These are phyloP conservation scores for Globisporangium cystogenes DNA, from an alignment of 352 stramenopile genomes.

Conservation along the genomic window DNA sequence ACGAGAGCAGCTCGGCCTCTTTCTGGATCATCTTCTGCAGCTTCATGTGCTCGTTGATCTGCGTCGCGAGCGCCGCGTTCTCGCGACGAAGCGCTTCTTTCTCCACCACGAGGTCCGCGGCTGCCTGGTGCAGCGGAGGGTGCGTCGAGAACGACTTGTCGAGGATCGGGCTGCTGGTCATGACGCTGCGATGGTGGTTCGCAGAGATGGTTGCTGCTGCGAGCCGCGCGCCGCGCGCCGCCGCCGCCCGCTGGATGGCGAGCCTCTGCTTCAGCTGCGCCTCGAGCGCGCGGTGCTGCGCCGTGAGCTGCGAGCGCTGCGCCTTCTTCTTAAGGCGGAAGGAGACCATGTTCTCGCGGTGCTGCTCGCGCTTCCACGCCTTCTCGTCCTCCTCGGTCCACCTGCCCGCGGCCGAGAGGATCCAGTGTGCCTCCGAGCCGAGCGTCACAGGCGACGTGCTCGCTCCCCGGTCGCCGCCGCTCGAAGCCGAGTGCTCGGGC, in stretches of 20 bases:
- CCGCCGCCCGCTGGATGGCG: constrained; percentile 2
- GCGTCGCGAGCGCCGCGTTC: constrained; percentile 4
- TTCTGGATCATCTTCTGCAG: constrained; percentile 13
- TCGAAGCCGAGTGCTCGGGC: too few relatives aligned
- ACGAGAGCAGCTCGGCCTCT: constrained; percentile 8
- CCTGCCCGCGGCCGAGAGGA: constrained; percentile 32
- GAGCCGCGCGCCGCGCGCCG: too few relatives aligned
- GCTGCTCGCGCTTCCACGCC: constrained; percentile 41
- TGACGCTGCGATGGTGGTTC: too few relatives aligned
- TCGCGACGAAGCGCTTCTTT: too few relatives aligned
- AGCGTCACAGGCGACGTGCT: constrained; percentile 16
- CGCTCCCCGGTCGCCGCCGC: neutral
- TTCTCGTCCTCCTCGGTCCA: constrained; percentile 46
- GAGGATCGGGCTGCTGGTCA: too few relatives aligned
- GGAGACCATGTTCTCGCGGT: constrained; percentile 47
- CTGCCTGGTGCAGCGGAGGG: too few relatives aligned
- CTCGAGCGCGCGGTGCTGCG: constrained; percentile 29
- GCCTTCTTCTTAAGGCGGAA: constrained; percentile 49
- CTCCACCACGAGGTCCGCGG: too few relatives aligned
- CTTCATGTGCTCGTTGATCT: constrained; percentile 9
- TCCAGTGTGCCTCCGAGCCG: constrained; percentile 35
- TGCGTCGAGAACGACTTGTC: too few relatives aligned
- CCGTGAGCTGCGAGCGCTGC: constrained; percentile 31
- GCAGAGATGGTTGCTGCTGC: too few relatives aligned
- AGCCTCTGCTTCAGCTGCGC: constrained; percentile 28